Conservation (phyloP, 352 stramenopile genomes). For the Phytopythium cucurbitacearum region DNA sequence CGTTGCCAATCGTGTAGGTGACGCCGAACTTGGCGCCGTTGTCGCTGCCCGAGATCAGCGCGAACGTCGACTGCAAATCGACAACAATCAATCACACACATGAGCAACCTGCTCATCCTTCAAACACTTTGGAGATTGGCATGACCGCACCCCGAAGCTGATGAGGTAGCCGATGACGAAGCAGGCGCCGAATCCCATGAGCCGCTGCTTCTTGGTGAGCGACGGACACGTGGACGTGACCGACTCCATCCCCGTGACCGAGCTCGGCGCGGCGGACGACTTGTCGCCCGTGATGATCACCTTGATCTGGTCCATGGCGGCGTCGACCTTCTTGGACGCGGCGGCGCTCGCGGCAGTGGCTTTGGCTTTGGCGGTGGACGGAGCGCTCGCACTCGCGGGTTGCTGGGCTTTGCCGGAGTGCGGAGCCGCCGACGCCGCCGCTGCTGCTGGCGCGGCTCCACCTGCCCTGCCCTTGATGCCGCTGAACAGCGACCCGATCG, state of each 20-base stretch:
- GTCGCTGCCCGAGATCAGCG: constrained; percentile 56
- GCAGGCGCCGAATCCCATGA: constrained; percentile 70
- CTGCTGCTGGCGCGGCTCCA: too few relatives aligned
- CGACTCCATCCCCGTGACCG: constrained; percentile 23
- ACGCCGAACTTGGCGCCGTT: constrained; percentile 80
- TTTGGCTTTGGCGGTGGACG: not conserved
- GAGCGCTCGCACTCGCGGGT: too few relatives aligned
- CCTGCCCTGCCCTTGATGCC: too few relatives aligned
- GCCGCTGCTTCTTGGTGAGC: constrained; percentile 62
- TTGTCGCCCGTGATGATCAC: constrained; percentile 67
- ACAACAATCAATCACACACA: constrained; percentile 1
- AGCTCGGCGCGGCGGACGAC: constrained; percentile 15
- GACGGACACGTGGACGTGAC: constrained; percentile 55
- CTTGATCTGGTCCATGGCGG: constrained; percentile 71
- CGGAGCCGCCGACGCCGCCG: too few relatives aligned
- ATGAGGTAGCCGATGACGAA: constrained; percentile 80
- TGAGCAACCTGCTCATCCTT: not conserved
- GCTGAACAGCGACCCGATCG: too few relatives aligned
- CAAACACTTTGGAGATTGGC: not conserved
- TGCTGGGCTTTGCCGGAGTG: too few relatives aligned
- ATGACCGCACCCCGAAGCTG: constrained; percentile 62
- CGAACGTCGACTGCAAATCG: constrained; percentile 63
- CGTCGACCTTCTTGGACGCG: constrained; percentile 1
- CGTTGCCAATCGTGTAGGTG: constrained; percentile 77
- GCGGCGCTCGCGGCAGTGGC: not conserved